These are phyloP conservation scores for Zasmidium angulare DNA, from an alignment of 2,329 filamentous ascomycete genomes.

Conservation along the genomic window DNA sequence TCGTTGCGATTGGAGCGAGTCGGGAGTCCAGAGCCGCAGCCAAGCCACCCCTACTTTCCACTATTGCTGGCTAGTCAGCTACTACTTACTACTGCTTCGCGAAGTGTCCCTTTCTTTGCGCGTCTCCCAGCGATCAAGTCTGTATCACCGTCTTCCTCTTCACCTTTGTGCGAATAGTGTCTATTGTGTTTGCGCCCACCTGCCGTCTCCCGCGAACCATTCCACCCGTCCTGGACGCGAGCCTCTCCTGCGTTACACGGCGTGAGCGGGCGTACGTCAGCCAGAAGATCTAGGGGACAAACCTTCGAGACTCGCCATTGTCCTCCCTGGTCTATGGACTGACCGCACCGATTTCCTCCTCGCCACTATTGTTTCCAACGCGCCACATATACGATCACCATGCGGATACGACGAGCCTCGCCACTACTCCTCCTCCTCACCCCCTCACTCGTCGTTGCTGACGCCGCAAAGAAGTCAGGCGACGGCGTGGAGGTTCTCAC, in stretches of 20 bases:
- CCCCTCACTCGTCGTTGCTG: constrained; percentile 57
- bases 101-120: not conserved
- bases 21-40: not conserved
- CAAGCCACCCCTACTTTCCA: not conserved
- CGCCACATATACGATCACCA: constrained; percentile 33
- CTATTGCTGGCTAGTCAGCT: not conserved
- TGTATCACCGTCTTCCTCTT: not conserved
- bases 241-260: not conserved
- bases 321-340: not conserved
- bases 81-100: not conserved
- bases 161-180: not conserved
- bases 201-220: not conserved
- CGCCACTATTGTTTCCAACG: not conserved
- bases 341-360: not conserved
- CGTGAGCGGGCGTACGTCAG: not conserved
- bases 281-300: not conserved
- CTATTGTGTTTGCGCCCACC: not conserved
- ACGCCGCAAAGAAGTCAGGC: constrained; percentile 12
- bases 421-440: constrained; percentile 59
- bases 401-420: constrained; percentile 55
- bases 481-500: constrained; percentile 20
- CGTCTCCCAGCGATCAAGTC: not conserved
- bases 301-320: not conserved
- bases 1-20: not conserved
- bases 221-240: not conserved